Evolutionary conservation across 768 basidiomycete genomes (phyloP).

Genomic region (Suillus ampliporus): DNA sequence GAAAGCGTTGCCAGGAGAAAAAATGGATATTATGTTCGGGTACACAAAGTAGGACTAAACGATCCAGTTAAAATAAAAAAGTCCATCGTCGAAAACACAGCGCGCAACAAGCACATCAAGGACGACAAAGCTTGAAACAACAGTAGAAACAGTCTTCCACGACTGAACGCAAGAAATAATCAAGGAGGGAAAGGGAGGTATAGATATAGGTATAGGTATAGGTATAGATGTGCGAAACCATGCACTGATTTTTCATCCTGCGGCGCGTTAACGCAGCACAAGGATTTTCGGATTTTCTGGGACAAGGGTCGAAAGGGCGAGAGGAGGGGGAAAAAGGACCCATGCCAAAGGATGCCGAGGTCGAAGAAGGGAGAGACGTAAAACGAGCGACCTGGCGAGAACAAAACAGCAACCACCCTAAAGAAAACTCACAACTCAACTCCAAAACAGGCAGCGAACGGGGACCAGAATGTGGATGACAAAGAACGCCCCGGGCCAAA

Average conservation of each 20-base stretch:
- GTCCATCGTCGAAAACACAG: neutral
- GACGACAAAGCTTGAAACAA: constrained; percentile 4
- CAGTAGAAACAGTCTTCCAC: constrained; percentile 7
- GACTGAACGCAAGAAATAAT: constrained; percentile 4
- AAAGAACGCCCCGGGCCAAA: constrained; percentile 2
- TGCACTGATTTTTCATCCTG: constrained; percentile 7
- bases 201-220: no score
- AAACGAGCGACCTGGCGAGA: constrained; percentile 2
- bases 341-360: constrained; percentile 2
- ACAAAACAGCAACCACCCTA: neutral
- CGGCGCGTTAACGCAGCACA: constrained; percentile 8
- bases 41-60: no score
- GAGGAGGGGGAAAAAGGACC: neutral
- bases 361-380: neutral
- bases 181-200: neutral
- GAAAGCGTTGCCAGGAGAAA: no score
- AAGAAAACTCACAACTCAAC: constrained; percentile 4
- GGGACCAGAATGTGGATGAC: neutral
- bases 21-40: no score
- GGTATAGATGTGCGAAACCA: constrained; percentile 1
- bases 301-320: constrained; percentile 2
- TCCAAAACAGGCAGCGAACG: neutral
- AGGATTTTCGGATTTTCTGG: constrained; percentile 1
- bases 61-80: no score
- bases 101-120: neutral